Evolutionary conservation across 495 filamentous ascomycete species (phyloP), one percentile per base, ranked within the genome.

Genomic region (Xylaria telfairii): DNA sequence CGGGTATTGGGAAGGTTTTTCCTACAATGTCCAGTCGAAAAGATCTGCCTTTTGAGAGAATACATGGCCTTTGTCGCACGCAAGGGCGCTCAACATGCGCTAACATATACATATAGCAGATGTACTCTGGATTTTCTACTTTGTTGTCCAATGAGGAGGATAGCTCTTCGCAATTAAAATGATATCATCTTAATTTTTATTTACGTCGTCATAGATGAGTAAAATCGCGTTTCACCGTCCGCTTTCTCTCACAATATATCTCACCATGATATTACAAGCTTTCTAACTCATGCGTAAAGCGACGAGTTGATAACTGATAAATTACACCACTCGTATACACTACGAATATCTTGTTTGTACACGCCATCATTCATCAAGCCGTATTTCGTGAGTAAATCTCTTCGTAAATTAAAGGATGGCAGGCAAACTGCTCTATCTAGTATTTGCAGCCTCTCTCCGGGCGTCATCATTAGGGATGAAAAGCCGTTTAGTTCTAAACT

Each of bases 101-200:
- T 37, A 6, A 19, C 65, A 60, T 26, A 46, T 47, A 24, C 24
- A 21, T 61, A 46, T 41, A 39, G 34, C 46, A 61, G 30, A 69
- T 42, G 7, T 37, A 39, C 44, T 63, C n/a, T 53, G 21, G 39
- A 24, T 42, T 30, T 53, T 69, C 49, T 62, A 37, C 41, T 69
- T 69, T 69, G 34, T 69, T 32, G 30, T 6, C 53, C 34, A 17
- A 42, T 21, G 28, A 37, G 44, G 26, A 10, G 28, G 4, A 42
- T 54, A 63, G 44, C 9, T 28, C n/a, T 34, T 51, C n/a, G 10
- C 56, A 61, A 39, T 62, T 10, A 12, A 17, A 34, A 53, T 69
- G 28, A 51, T 49, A 61, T 39, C 32, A 34, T 44, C 39, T 17
- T 54, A 10, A 12, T 53, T 39, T 3, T 60, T 56, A 54, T 47